A percentile compares a stretch with the other conserved stretches of the same genome.
phyloP scores from a whole-genome alignment of 345 rosid species.

The Rhodamnia argentea region DNA sequence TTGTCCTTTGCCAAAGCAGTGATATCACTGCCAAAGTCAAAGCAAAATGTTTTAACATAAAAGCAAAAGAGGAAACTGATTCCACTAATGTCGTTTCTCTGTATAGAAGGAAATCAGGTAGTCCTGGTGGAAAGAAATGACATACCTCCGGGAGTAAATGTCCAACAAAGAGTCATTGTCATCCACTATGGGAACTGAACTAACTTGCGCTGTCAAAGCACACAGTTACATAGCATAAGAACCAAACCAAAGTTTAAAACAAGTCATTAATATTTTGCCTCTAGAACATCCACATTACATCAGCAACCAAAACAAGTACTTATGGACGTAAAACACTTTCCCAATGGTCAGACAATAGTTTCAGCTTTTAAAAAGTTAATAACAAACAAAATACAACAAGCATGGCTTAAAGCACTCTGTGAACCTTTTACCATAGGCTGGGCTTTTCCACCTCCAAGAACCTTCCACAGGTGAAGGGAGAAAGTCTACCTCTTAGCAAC shows the following conservation, averaged over 20 bases:
- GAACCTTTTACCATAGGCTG: neutral
- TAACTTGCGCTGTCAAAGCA: constrained; percentile 66
- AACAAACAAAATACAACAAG: neutral
- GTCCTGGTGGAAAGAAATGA: neutral
- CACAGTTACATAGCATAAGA: neutral
- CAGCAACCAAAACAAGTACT: neutral
- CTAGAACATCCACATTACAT: neutral
- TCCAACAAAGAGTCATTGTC: constrained; percentile 62
- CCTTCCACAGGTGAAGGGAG: neutral
- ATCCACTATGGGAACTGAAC: constrained; percentile 83
- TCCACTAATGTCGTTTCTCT: neutral
- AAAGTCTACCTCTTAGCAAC: neutral
- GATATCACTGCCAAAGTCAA: constrained; percentile 39
- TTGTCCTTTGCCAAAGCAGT: constrained; percentile 73
- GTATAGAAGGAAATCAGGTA: neutral
- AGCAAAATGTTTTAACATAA: neutral
- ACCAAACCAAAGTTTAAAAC: neutral
- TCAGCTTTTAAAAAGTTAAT: neutral
- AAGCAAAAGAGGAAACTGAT: neutral
- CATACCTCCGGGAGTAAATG: constrained; percentile 62
- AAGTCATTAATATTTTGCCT: neutral
- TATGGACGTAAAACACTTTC: neutral
- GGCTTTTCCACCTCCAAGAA: neutral
- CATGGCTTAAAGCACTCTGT: neutral
- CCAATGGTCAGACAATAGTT: neutral